Conservation (phyloP, 768 basidiomycete species). For the Kondoa malvinella region DNA sequence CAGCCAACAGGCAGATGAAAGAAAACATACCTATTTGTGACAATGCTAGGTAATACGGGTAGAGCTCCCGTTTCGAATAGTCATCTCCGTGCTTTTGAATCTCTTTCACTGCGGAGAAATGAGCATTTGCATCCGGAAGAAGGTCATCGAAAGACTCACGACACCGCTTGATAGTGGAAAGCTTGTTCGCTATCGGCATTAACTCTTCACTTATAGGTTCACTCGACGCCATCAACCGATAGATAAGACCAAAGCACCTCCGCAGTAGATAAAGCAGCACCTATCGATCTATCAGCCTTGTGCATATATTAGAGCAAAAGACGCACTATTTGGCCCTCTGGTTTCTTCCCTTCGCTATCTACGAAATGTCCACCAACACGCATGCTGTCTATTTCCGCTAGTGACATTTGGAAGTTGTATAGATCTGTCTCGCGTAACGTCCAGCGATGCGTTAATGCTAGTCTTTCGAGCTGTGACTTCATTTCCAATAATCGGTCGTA, state of each 20-base stretch:
- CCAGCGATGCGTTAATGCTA: slow-evolving; percentile 93
- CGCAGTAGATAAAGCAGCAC: slow-evolving; percentile 80
- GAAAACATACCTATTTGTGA: neutral
- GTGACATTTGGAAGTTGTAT: slow-evolving; percentile 77
- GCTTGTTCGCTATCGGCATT: slow-evolving; percentile 40
- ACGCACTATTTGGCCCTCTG: slow-evolving; percentile 84
- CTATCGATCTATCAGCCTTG: slow-evolving; percentile 34
- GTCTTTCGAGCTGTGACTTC: slow-evolving; percentile 68
- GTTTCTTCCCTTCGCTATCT: slow-evolving; percentile 76
- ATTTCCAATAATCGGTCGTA: slow-evolving; percentile 79
- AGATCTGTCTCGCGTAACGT: slow-evolving; percentile 75
- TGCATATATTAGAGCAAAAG: neutral
- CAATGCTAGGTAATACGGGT: slow-evolving; percentile 29
- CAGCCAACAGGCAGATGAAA: slow-evolving; percentile 32
- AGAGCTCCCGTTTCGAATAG: slow-evolving; percentile 19
- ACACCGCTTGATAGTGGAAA: slow-evolving; percentile 25
- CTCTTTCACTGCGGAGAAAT: slow-evolving; percentile 19
- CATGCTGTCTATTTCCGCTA: slow-evolving; percentile 96
- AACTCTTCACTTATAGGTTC: slow-evolving; percentile 96
- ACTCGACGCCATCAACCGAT: slow-evolving; percentile 75
- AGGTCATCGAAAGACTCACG: slow-evolving; percentile 10
- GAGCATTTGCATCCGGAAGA: neutral
- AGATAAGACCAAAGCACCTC: slow-evolving; percentile 59
- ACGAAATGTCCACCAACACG: slow-evolving; percentile 92
- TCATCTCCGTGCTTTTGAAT: slow-evolving; percentile 24